Percentiles rank a stretch among this genome's conserved stretches.
Evolutionary conservation across 768 basidiomycete genomes (phyloP).

Genomic region (Auricularia sp.): DNA sequence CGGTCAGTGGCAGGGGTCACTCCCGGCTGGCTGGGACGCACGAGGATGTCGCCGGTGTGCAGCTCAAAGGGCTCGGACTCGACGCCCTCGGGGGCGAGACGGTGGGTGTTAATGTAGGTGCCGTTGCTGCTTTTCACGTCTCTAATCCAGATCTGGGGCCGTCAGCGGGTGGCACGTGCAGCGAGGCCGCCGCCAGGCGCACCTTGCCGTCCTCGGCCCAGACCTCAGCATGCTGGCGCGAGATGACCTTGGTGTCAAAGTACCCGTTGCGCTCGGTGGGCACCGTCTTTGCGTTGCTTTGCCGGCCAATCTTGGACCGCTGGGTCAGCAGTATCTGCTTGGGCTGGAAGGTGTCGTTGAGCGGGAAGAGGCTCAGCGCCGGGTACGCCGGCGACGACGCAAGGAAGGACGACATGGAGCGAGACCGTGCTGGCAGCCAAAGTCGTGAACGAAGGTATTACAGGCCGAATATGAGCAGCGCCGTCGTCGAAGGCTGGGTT

Average conservation of each 20-base stretch:
- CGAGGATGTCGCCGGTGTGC: constrained; percentile 91
- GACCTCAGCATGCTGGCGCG: constrained; percentile 94
- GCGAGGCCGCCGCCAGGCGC: constrained; percentile 10
- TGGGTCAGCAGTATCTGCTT: constrained; percentile 82
- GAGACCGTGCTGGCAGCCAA: neutral
- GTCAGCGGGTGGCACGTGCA: constrained; percentile 3
- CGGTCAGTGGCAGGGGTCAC: constrained; percentile 1
- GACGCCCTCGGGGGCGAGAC: constrained; percentile 78
- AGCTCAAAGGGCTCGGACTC: constrained; percentile 92
- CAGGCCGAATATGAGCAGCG: no score
- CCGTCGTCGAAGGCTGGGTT: no score
- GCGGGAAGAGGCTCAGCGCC: constrained; percentile 60
- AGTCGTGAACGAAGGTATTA: neutral
- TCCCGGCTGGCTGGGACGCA: constrained; percentile 31
- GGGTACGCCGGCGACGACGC: constrained; percentile 15
- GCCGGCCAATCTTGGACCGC: constrained; percentile 85
- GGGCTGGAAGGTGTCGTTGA: constrained; percentile 90
- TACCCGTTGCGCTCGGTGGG: constrained; percentile 88
- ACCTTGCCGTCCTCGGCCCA: constrained; percentile 89
- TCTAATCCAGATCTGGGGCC: constrained; percentile 85
- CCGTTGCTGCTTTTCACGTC: constrained; percentile 98
- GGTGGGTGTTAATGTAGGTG: constrained; percentile 94
- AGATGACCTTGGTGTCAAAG: constrained; percentile 93
- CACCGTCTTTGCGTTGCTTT: constrained; percentile 91
- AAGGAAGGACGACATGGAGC: neutral